Percentiles rank a stretch among this genome's conserved stretches.
These are phyloP conservation scores for Nothopassalora personata DNA, from an alignment of 2,329 filamentous ascomycete genomes.

Conservation along the genomic window DNA sequence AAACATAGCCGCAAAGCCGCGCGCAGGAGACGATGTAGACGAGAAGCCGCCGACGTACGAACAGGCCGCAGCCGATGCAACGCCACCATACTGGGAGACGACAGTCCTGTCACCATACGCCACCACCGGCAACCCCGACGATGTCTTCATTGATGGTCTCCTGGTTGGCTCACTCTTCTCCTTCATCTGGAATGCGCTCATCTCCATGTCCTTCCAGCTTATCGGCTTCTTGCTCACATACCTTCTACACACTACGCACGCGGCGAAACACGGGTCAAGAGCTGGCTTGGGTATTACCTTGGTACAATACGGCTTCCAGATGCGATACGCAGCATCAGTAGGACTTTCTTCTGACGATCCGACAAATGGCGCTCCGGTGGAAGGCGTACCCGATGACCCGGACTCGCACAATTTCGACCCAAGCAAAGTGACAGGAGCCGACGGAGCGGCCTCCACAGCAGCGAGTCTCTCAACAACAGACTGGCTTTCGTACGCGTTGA, in stretches of 20 bases:
- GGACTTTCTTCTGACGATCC: constrained; percentile 16
- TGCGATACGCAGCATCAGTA: constrained; percentile 57
- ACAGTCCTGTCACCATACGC: constrained; percentile 92
- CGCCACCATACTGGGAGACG: constrained; percentile 98
- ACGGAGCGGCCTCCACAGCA: constrained; percentile 30
- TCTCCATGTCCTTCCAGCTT: constrained; percentile 94
- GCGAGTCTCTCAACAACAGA: constrained; percentile 66
- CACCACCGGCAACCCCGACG: constrained; percentile 78
- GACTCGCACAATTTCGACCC: constrained; percentile 88
- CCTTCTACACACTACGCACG: constrained; percentile 94
- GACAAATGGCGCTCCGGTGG: constrained; percentile 16
- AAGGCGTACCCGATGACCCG: constrained; percentile 68
- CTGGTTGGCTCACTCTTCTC: constrained; percentile 84
- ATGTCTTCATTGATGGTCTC: constrained; percentile 95
- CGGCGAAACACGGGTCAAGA: constrained; percentile 93
- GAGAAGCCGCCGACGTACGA: constrained; percentile 97
- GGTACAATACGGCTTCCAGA: constrained; percentile 94
- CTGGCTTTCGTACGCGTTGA: constrained; percentile 85
- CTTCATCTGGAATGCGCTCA: constrained; percentile 91
- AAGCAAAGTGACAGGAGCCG: constrained; percentile 52
- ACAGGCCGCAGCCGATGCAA: constrained; percentile 92
- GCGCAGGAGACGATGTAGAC: constrained; percentile 73
- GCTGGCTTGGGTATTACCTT: constrained; percentile 91
- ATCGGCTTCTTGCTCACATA: constrained; percentile 98
- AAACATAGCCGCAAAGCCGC: constrained; percentile 86